A percentile compares a stretch with the other conserved stretches of the same genome.
Evolutionary conservation across 208 protist species (phyloP).

Genomic region (Acanthamoeba lugdunensis): DNA sequence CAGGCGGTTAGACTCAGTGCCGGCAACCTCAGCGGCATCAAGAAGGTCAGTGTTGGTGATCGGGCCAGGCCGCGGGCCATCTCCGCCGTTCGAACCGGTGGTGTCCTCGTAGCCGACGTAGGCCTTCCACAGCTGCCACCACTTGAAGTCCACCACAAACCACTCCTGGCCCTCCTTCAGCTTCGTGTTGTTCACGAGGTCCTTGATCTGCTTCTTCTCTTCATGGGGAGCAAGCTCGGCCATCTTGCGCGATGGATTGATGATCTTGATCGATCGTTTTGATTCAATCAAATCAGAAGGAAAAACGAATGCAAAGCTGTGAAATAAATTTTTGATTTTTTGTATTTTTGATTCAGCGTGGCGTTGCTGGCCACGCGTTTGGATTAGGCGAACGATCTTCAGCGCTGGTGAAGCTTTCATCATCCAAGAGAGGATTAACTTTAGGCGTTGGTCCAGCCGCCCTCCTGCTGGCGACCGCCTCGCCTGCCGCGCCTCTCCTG

Average conservation of each 20-base stretch:
- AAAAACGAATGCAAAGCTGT: background rate
- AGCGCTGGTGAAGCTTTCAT: too few species aligned
- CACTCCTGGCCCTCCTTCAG: background rate
- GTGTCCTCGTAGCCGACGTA: constrained; percentile 48
- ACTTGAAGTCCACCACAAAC: constrained; percentile 52
- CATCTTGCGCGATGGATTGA: background rate
- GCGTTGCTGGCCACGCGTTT: too few species aligned
- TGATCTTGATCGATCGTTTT: too few species aligned
- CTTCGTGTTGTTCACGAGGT: constrained; percentile 27
- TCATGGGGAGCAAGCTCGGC: background rate
- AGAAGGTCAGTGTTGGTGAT: constrained; percentile 69
- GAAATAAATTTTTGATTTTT: background rate
- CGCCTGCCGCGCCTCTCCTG: constrained; percentile 14
- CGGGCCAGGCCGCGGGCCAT: background rate
- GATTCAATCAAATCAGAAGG: too few species aligned
- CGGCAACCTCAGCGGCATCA: background rate
- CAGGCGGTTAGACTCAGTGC: background rate
- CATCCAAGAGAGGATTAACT: too few species aligned
- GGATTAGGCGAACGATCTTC: too few species aligned
- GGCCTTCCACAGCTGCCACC: constrained; percentile 52
- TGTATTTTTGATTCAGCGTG: background rate
- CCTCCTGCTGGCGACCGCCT: background rate
- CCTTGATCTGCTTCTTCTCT: constrained; percentile 37
- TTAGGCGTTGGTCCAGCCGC: background rate
- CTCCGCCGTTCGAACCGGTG: background rate